Evolutionary conservation across 352 stramenopile species (phyloP).

Genomic region (Globisporangium okanoganense): DNA sequence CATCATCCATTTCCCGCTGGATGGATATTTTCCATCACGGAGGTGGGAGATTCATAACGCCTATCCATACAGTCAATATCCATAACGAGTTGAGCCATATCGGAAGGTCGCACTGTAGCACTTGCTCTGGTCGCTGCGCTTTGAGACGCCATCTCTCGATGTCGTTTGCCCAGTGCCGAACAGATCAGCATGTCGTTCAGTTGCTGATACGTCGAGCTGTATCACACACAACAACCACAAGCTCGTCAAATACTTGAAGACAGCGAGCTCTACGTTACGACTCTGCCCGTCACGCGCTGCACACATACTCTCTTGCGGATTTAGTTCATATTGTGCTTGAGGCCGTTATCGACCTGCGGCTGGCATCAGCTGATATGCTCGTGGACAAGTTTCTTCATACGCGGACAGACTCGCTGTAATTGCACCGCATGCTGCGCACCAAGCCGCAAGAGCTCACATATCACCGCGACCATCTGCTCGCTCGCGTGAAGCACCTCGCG

Average conservation of each 20-base stretch:
- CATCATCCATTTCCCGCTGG: too few species aligned
- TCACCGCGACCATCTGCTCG: too few species aligned
- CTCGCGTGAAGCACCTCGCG: too few species aligned
- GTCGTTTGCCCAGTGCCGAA: conserved; percentile 18
- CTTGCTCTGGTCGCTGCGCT: background rate
- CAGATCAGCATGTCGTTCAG: too few species aligned
- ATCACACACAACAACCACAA: conserved; percentile 30
- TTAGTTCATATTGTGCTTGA: background rate
- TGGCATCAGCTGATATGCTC: background rate
- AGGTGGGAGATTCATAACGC: too few species aligned
- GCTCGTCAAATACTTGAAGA: conserved; percentile 26
- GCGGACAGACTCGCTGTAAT: background rate
- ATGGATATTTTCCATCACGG: too few species aligned
- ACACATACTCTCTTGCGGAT: background rate
- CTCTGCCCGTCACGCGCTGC: background rate
- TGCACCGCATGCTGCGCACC: background rate
- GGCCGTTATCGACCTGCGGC: too few species aligned
- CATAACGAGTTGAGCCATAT: background rate
- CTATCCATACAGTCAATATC: background rate
- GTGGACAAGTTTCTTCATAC: background rate
- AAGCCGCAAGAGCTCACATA: conserved; percentile 27
- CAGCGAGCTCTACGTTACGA: conserved; percentile 5
- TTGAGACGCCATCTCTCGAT: background rate
- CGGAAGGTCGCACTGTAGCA: too few species aligned
- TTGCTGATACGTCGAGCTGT: conserved; percentile 24